Percentiles rank a stretch among this genome's conserved stretches.
Evolutionary conservation across 202 grass and related monocot genomes (phyloP).

Genomic region (Setaria viridis): DNA sequence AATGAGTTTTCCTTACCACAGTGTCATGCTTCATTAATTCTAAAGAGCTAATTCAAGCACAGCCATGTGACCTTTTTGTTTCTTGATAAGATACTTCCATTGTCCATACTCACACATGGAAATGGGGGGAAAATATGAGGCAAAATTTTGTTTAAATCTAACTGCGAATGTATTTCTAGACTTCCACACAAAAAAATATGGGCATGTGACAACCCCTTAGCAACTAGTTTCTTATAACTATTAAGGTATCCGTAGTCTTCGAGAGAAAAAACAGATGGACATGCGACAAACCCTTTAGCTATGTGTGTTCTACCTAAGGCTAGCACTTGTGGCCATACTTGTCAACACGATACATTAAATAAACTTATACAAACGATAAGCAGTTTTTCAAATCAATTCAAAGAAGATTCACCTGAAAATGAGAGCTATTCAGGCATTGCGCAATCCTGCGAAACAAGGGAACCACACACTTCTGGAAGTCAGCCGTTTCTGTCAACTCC

Average conservation of each 20-base stretch:
- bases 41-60: conserved; percentile 5
- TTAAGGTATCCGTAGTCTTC: background rate
- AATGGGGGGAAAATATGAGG: background rate
- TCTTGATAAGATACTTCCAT: conserved; percentile 24
- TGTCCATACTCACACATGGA: background rate
- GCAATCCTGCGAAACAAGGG: conserved; percentile 77
- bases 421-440: conserved; percentile 83
- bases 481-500: conserved; percentile 72
- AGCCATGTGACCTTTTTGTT: background rate
- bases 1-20: background rate
- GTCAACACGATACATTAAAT: background rate
- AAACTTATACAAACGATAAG: background rate
- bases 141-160: conserved; percentile 9
- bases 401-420: conserved; percentile 80
- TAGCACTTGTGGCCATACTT: background rate
- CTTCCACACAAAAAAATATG: background rate
- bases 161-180: background rate
- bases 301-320: background rate
- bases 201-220: background rate
- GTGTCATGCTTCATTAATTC: background rate
- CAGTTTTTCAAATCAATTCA: background rate
- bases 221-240: background rate
- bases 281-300: background rate
- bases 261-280: background rate
- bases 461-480: conserved; percentile 84